These are phyloP conservation scores for Pseudogymnoascus sp. DNA, from an alignment of 2,329 filamentous ascomycete species.

Conservation along the genomic window DNA sequence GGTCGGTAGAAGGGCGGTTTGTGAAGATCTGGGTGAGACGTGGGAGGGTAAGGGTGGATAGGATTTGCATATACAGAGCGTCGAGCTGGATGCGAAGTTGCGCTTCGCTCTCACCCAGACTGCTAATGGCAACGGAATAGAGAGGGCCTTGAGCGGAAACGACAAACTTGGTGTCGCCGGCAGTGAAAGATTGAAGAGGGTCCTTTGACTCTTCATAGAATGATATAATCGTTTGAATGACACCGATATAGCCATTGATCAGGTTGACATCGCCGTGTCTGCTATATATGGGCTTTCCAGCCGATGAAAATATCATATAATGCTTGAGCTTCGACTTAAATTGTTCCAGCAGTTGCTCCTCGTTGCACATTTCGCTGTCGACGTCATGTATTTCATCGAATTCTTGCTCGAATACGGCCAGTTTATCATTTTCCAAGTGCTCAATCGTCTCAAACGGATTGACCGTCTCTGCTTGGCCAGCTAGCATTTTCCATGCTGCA, in stretches of 20 bases:
- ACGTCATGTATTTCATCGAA: slow-evolving; percentile 66
- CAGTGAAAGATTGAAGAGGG: slow-evolving; percentile 72
- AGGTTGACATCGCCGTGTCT: slow-evolving; percentile 83
- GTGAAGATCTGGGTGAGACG: slow-evolving; percentile 80
- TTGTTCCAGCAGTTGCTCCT: slow-evolving; percentile 47
- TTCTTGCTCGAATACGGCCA: slow-evolving; percentile 63
- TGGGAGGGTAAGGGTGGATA: slow-evolving; percentile 88
- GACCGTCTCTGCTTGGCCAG: slow-evolving; percentile 50
- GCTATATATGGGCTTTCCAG: slow-evolving; percentile 95
- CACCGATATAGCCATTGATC: slow-evolving; percentile 88
- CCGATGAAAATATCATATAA: slow-evolving; percentile 91
- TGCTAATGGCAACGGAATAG: slow-evolving; percentile 89
- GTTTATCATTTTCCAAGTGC: slow-evolving; percentile 38
- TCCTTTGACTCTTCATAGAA: slow-evolving; percentile 82
- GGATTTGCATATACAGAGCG: slow-evolving; percentile 94
- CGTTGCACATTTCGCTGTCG: slow-evolving; percentile 42
- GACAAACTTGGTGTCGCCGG: slow-evolving; percentile 79
- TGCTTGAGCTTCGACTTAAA: slow-evolving; percentile 96
- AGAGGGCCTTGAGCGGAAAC: slow-evolving; percentile 77
- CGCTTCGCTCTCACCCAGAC: slow-evolving; percentile 80
- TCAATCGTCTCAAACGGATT: slow-evolving; percentile 51
- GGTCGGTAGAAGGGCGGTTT: slow-evolving; percentile 84
- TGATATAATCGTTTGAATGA: slow-evolving; percentile 95
- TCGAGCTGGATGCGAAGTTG: slow-evolving; percentile 85
- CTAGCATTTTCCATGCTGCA: slow-evolving; percentile 59